Evolutionary conservation across 2,329 filamentous ascomycete species (phyloP).

Genomic region (Penicillium capsulatum): DNA sequence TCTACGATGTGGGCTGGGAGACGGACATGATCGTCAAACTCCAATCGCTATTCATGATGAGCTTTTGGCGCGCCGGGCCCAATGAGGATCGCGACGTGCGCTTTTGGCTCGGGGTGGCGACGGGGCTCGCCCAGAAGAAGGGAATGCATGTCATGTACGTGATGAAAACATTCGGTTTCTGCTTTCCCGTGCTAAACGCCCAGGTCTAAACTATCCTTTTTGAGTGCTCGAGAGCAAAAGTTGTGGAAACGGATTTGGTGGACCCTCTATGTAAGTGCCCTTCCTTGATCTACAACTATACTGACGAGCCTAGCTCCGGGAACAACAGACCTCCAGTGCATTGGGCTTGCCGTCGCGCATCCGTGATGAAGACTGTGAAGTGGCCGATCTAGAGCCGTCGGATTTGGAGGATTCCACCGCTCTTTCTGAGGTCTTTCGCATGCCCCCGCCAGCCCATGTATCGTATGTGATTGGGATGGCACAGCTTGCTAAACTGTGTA

Average conservation of each 20-base stretch:
- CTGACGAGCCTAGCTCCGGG: slow-evolving; percentile 36
- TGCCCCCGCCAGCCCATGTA: slow-evolving; percentile 32
- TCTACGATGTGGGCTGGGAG: slow-evolving; percentile 54
- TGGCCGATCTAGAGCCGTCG: slow-evolving; percentile 35
- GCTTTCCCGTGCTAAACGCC: no score
- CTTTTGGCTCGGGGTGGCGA: slow-evolving; percentile 51
- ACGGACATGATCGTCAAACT: slow-evolving; percentile 49
- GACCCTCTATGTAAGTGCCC: slow-evolving; percentile 46
- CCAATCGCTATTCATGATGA: slow-evolving; percentile 53
- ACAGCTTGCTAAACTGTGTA: slow-evolving; percentile 37
- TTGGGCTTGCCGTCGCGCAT: slow-evolving; percentile 47
- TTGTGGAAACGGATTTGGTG: slow-evolving; percentile 52
- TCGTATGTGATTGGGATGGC: slow-evolving; percentile 39
- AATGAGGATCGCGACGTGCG: slow-evolving; percentile 48
- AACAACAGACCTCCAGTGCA: slow-evolving; percentile 47
- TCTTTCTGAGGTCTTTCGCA: slow-evolving; percentile 27
- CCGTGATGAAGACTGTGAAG: slow-evolving; percentile 49
- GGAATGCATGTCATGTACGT: slow-evolving; percentile 37
- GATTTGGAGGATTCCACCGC: slow-evolving; percentile 36
- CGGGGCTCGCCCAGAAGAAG: slow-evolving; percentile 50
- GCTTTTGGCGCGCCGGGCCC: slow-evolving; percentile 53
- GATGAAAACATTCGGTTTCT: no score
- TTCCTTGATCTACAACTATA: neutral
- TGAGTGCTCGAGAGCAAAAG: slow-evolving; percentile 30
- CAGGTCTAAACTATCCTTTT: slow-evolving; percentile 32